Base-by-base conservation (phyloP, 345 rosid genomes). In the Linum trigynum region DNA sequence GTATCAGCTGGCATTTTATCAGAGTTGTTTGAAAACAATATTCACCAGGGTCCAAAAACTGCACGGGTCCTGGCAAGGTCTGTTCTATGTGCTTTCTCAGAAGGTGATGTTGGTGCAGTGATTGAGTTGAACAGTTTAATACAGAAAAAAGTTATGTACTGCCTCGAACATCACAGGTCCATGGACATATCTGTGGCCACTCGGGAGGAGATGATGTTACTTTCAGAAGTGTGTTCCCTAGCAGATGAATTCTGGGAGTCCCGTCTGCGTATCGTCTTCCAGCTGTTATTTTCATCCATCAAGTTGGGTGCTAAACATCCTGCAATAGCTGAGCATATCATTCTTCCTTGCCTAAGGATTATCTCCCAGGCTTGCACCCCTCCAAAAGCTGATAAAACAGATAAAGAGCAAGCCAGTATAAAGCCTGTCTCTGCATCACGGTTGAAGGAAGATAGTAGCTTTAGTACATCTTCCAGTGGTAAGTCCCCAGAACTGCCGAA, bases 161-260 rank as follows among this genome's bases (percentile, higher is more conserved):
- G 97, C 81, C 92, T 94, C 74, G 99, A 94, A 68, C 97, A 94
- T 82, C 97, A 94, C 76, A 95, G 96, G 38, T 90, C 99, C 79
- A 88, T 94, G 95, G 99, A 94, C 74, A 81, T 90, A 74, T 92
- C 97, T 16, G 72, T 88, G 35, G 88, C 95, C 65, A 88, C 90
- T 76, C 95, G 95, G 66, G 97, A 94, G 74, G 99, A 94, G 77
- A 67, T 94, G 80, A 76, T 85, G 73, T 78, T 94, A 81, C 95
- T 94, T 71, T 94, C 99, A 50, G 99, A 94, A 76, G 95, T 90
- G 68, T 94, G 95, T 80, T 88, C 99, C 39, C 78, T 90, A 75
- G 84, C 92, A 67, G 99, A 94, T 82, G 97, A 94, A 76, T 85
- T 88, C 69, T 90, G 97, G 97, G 99, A 94, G 80, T 87, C 95